phyloP scores from a whole-genome alignment of 768 basidiomycete species.

The Phlegmacium glaucopus region DNA sequence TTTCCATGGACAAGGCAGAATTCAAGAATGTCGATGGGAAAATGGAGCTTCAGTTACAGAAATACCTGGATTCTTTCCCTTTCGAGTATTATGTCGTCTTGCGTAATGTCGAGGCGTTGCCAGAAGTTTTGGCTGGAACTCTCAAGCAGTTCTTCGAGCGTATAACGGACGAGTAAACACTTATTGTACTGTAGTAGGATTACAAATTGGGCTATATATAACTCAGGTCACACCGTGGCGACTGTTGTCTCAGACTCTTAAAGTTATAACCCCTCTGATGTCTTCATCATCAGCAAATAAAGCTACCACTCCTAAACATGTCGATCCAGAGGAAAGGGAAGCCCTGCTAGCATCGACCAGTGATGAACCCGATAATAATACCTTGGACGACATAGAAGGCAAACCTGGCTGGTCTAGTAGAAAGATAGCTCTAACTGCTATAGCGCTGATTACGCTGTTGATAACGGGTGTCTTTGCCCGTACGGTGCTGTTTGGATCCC shows the following conservation, averaged over 20 bases:
- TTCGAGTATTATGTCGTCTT: conserved; percentile 98
- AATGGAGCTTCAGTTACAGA: conserved; percentile 84
- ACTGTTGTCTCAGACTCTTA: not conserved
- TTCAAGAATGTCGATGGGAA: conserved; percentile 78
- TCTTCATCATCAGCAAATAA: not conserved
- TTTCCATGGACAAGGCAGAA: conserved; percentile 89
- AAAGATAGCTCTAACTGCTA: conserved; percentile 35
- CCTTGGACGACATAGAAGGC: conserved; percentile 15
- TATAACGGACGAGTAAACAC: conserved; percentile 61
- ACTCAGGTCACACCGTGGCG: too few relatives aligned
- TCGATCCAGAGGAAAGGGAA: conserved; percentile 33
- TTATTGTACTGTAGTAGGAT: not conserved
- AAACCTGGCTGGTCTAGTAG: conserved; percentile 33
- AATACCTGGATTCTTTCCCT: conserved; percentile 95
- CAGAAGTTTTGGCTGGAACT: conserved; percentile 84
- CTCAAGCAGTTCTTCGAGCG: conserved; percentile 91
- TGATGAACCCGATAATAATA: conserved; percentile 18
- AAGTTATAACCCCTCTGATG: too few relatives aligned
- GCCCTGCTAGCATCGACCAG: conserved; percentile 32
- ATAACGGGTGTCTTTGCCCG: conserved; percentile 40
- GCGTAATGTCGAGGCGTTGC: conserved; percentile 84
- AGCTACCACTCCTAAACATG: not conserved
- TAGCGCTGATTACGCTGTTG: conserved; percentile 38
- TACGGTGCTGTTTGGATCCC: conserved; percentile 28
- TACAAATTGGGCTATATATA: too few relatives aligned